A percentile compares a stretch with the other conserved stretches of the same genome.
phyloP scores from a whole-genome alignment of 1,139 yeast species.

The Candida tropicalis region DNA sequence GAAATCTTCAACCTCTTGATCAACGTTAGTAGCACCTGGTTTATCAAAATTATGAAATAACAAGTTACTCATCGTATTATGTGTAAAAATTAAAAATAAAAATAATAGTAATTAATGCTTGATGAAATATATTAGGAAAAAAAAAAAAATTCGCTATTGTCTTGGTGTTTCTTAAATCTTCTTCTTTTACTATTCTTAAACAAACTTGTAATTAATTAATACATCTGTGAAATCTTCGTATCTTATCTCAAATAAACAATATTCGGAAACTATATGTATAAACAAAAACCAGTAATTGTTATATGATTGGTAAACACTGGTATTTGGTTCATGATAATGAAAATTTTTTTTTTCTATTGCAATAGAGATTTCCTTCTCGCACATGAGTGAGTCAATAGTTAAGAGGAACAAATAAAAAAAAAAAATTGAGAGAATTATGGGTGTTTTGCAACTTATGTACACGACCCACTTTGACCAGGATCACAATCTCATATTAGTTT shows the following conservation, averaged over 20 bases:
- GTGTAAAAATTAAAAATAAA: not conserved
- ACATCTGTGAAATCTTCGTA: slow-evolving; percentile 2
- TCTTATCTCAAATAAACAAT: not conserved
- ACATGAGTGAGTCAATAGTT: too few relatives aligned
- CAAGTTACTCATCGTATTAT: slow-evolving; percentile 24
- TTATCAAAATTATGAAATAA: slow-evolving; percentile 22
- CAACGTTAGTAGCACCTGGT: slow-evolving; percentile 10
- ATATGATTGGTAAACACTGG: not conserved
- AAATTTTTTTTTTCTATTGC: too few relatives aligned
- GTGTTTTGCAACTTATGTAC: not conserved
- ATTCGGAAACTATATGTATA: not conserved
- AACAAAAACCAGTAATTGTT: not conserved
- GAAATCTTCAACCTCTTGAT: slow-evolving; percentile 14
- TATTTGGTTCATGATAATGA: not conserved
- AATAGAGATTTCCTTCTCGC: too few relatives aligned
- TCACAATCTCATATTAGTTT: too few relatives aligned
- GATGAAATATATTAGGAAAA: too few relatives aligned
- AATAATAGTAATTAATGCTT: too few relatives aligned
- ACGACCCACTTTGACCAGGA: not conserved
- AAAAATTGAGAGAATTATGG: too few relatives aligned
- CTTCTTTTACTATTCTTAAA: not conserved
- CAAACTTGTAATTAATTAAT: slow-evolving; percentile 2
- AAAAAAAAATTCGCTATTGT: slow-evolving; percentile 1
- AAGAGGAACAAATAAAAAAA: not conserved
- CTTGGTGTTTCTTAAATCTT: slow-evolving; percentile 1